Evolutionary conservation across 352 stramenopile species (phyloP), one percentile per base, ranked within the genome.

Genomic region (Phytophthora colocasiae): DNA sequence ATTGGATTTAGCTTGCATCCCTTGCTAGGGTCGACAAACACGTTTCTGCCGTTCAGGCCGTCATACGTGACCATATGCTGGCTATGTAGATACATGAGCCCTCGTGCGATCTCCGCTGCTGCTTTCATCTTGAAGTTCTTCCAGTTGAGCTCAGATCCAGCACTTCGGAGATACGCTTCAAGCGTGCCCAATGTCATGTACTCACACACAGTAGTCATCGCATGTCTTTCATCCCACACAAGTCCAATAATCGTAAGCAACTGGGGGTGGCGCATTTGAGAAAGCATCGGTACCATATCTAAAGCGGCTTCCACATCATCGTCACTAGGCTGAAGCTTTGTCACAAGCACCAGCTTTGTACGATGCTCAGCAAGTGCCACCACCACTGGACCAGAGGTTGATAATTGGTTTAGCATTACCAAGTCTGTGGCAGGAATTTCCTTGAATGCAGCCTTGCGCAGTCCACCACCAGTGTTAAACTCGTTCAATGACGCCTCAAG

Each of bases 1-100:
- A 95, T 60, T 15, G 85, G 89, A 55, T 89, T 93, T 29, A 92
- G 73, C 58, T 93, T 93, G 76, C 85, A 93, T 29, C 87, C 85
- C 48, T 92, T 92, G 2, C 62, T 63, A 8, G 72, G 78, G 52
- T 93, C 85, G 4, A 93, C 85, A 44, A 92, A 90, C 26, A 95
- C 81, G 11, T 73, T 92, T 47, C 65, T 76, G 2, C 81, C 83
- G 36, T 78, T 92, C 3, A 93, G 71, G 26, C 78, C 83, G 38
- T 91, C 83, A 73, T 93, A 93, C 22, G 83, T 84, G 22, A 89
- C 66, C 60, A 78, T 81, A 67, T 89, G 79, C 56, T 92, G 79
- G 15, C 69, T 83, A 72, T 95, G 85, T 24, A 95, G 45, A 43
- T 93, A 92, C 83, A 91, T 90, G 31, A 95, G 73, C 4, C 77